phyloP scores from a whole-genome alignment of 805 yeast genomes.

The Komagataella mondaviorum region DNA sequence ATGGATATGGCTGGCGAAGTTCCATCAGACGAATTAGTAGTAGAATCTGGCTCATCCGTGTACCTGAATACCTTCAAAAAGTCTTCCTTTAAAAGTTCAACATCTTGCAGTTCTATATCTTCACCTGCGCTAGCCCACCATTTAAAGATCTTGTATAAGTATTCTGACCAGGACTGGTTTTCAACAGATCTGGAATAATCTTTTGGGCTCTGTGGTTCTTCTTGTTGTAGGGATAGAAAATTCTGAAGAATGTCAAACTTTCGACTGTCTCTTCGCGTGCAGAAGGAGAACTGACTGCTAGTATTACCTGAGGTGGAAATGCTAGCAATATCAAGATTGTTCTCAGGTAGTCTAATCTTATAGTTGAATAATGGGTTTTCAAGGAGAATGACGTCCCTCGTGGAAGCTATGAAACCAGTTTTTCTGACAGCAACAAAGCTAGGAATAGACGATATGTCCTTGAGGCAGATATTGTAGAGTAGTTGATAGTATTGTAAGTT shows the following conservation, averaged over 20 bases:
- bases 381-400: conserved; percentile 54
- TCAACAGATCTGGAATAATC: conserved; percentile 18
- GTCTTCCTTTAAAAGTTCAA: conserved; percentile 1
- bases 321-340: not conserved
- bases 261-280: conserved; percentile 24
- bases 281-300: conserved; percentile 3
- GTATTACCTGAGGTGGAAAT: not conserved
- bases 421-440: not conserved
- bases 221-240: conserved; percentile 7
- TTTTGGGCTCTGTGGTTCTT: not conserved
- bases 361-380: conserved; percentile 41
- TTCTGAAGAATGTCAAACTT: conserved; percentile 17
- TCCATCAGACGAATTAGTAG: conserved; percentile 3
- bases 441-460: conserved; percentile 29
- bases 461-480: conserved; percentile 49
- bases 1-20: conserved; percentile 15
- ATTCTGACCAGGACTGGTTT: conserved; percentile 40
- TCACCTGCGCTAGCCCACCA: conserved; percentile 91
- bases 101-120: conserved; percentile 22
- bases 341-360: conserved; percentile 15
- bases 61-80: not conserved
- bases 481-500: conserved; percentile 26
- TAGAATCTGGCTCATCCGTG: not conserved
- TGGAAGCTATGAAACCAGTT: conserved; percentile 34
- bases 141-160: conserved; percentile 54